A percentile compares a stretch with the other conserved stretches of the same genome.
Conservation (phyloP, 2,329 filamentous ascomycete genomes). For the Cercospora sesami region DNA sequence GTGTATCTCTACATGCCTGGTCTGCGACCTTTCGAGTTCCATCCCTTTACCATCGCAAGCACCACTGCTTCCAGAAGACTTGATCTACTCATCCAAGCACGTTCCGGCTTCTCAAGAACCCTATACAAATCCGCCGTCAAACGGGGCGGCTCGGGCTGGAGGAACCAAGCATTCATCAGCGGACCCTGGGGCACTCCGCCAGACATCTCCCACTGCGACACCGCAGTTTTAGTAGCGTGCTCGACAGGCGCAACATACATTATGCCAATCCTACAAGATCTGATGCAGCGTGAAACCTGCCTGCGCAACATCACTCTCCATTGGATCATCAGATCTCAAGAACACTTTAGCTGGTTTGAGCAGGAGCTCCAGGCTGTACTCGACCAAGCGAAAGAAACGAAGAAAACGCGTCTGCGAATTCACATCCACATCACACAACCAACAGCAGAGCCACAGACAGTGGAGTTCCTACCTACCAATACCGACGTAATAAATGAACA, state of each 20-base stretch:
- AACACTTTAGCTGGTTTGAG: conserved; percentile 31
- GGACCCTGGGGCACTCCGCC: conserved; percentile 38
- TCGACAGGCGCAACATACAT: conserved; percentile 62
- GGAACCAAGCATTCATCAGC: conserved; percentile 31
- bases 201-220: conserved; percentile 59
- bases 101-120: conserved; percentile 34
- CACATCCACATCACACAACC: conserved; percentile 54
- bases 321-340: conserved; percentile 33
- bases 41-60: conserved; percentile 62
- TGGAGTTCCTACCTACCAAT: neutral
- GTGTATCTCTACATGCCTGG: conserved; percentile 60
- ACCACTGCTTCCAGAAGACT: conserved; percentile 43
- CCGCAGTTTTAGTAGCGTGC: conserved; percentile 59
- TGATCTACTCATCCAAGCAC: conserved; percentile 35
- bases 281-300: conserved; percentile 46
- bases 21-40: conserved; percentile 58
- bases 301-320: conserved; percentile 33
- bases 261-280: conserved; percentile 56
- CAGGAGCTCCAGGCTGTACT: conserved; percentile 20
- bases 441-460: neutral
- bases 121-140: conserved; percentile 30
- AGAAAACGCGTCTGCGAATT: conserved; percentile 50
- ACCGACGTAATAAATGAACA: neutral
- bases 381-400: conserved; percentile 25
- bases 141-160: neutral